A percentile compares a stretch with the other conserved stretches of the same genome.
Conservation (phyloP, 2,329 filamentous ascomycete genomes). For the Huntiella decipiens region DNA sequence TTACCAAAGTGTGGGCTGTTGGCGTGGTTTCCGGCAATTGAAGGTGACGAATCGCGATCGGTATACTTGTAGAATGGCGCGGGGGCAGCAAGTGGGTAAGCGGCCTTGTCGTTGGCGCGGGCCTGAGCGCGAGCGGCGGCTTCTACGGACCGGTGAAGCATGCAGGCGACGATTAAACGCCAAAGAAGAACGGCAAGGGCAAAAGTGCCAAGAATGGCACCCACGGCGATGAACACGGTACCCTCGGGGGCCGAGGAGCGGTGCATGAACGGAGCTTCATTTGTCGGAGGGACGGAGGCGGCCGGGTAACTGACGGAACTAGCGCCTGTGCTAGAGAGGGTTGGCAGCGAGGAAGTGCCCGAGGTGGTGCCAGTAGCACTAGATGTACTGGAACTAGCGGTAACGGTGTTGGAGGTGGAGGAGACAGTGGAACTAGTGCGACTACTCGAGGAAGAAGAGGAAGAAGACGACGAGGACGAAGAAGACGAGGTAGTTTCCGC, state of each 20-base stretch:
- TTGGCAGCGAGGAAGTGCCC: slow-evolving; percentile 20
- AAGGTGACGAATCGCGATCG: slow-evolving; percentile 32
- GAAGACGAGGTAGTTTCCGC: neutral
- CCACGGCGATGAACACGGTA: slow-evolving; percentile 90
- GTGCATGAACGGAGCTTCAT: slow-evolving; percentile 79
- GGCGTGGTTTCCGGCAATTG: slow-evolving; percentile 18
- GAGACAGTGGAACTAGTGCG: slow-evolving; percentile 2
- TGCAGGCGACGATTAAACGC: slow-evolving; percentile 75
- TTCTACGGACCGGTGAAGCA: slow-evolving; percentile 78
- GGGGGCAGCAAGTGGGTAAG: slow-evolving; percentile 34
- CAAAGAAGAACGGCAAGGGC: slow-evolving; percentile 68
- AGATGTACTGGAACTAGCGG: slow-evolving; percentile 1
- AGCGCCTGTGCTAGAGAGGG: slow-evolving; percentile 21
- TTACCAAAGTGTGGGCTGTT: slow-evolving; percentile 15
- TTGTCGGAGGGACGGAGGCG: slow-evolving; percentile 62
- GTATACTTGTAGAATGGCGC: slow-evolving; percentile 47
- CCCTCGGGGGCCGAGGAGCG: slow-evolving; percentile 71
- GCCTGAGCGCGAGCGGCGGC: slow-evolving; percentile 63
- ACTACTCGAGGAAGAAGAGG: neutral
- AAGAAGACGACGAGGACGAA: neutral
- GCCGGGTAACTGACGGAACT: slow-evolving; percentile 43
- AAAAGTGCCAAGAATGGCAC: slow-evolving; percentile 68
- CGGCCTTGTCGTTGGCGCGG: slow-evolving; percentile 47
- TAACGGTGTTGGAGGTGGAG: neutral
- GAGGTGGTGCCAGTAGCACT: slow-evolving; percentile 14